These are phyloP conservation scores for Hypoxylon cercidicola DNA, from an alignment of 495 filamentous ascomycete genomes.

Conservation along the genomic window DNA sequence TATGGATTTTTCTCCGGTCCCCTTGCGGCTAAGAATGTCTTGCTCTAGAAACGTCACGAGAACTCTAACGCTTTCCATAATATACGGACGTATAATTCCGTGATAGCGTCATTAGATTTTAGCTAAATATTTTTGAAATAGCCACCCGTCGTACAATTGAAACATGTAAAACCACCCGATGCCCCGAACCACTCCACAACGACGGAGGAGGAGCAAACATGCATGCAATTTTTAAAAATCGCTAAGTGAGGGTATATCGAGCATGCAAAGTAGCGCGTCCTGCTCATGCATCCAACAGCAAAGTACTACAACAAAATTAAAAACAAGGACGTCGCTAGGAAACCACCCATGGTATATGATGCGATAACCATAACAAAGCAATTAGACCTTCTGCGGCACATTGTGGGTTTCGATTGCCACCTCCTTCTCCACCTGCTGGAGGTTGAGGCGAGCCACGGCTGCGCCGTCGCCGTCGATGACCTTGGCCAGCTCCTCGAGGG, in stretches of 20 bases:
- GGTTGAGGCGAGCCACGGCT: constrained; percentile 54
- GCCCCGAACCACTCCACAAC: constrained; percentile 20
- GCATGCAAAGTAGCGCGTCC: constrained; percentile 26
- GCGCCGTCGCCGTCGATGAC: constrained; percentile 69
- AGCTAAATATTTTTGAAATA: constrained; percentile 23
- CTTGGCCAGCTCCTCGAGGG: constrained; percentile 72
- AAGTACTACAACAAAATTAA: constrained; percentile 8
- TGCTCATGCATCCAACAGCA: constrained; percentile 22
- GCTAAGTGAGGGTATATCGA: constrained; percentile 40
- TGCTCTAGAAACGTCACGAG: too few relatives aligned
- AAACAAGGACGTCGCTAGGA: constrained; percentile 15
- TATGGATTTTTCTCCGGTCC: too few relatives aligned
- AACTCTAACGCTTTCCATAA: too few relatives aligned
- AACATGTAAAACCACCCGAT: constrained; percentile 25
- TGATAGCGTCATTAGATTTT: constrained; percentile 32
- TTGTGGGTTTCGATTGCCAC: constrained; percentile 46
- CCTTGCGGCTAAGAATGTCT: too few relatives aligned
- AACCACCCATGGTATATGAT: constrained; percentile 3
- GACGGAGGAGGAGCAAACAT: constrained; percentile 23
- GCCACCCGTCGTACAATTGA: constrained; percentile 3
- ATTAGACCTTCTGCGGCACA: constrained; percentile 39
- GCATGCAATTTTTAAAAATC: constrained; percentile 30
- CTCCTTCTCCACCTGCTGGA: constrained; percentile 53
- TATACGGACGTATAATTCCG: neutral
- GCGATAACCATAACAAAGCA: neutral